Evolutionary conservation across 257 asterid species (phyloP).

Genomic region (Datura wrightii): DNA sequence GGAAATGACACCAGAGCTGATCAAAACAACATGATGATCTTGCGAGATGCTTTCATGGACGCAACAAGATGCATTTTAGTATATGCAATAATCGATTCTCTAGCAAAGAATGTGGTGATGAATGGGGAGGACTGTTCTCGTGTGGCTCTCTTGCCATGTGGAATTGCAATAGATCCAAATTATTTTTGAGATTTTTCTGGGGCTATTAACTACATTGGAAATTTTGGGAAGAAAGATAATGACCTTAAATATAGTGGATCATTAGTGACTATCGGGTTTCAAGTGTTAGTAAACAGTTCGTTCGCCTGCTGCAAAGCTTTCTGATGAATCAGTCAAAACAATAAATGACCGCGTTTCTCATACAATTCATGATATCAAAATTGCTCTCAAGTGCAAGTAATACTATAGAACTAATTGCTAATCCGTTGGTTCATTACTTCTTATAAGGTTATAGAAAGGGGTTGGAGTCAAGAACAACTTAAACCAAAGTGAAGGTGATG

Average conservation of each 20-base stretch:
- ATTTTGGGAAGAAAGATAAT: too few species aligned
- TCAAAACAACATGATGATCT: conserved; percentile 52
- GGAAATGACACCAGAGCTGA: conserved; percentile 37
- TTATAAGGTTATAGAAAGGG: background rate
- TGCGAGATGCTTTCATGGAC: conserved; percentile 72
- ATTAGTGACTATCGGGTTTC: conserved; percentile 70
- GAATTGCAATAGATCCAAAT: conserved; percentile 70
- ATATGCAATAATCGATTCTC: conserved; percentile 60
- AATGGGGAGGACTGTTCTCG: conserved; percentile 64
- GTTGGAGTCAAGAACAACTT: background rate
- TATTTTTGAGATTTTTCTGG: conserved; percentile 39
- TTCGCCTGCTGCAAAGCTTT: conserved; percentile 58
- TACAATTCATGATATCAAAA: conserved; percentile 62
- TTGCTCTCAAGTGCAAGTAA: conserved; percentile 50
- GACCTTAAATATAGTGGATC: conserved; percentile 44
- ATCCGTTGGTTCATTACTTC: background rate
- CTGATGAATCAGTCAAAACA: conserved; percentile 62
- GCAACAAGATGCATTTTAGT: conserved; percentile 64
- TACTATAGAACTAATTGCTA: background rate
- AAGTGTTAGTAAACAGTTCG: conserved; percentile 54
- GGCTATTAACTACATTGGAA: too few species aligned
- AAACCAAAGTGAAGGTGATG: background rate
- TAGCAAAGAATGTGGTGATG: conserved; percentile 57
- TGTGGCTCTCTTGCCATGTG: conserved; percentile 70
- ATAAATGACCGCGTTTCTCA: conserved; percentile 65